Evolutionary conservation across 768 basidiomycete species (phyloP), one percentile per base, ranked within the genome.

Genomic region (Xerocomus potaroensis): DNA sequence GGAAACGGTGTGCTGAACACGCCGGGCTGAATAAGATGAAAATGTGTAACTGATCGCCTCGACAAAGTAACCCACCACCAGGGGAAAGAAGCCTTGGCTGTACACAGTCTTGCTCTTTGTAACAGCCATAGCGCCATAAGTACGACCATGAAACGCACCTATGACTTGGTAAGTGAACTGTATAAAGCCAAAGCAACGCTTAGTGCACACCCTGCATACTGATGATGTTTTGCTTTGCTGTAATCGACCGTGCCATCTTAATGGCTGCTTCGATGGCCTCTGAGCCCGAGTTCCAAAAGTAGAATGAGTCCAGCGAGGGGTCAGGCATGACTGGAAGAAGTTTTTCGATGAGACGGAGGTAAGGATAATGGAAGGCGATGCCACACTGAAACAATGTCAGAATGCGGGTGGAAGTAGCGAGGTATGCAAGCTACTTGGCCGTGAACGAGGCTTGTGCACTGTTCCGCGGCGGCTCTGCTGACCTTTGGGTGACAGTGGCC

Each of bases 101-200:
- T 97, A 97, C 37, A 91, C 72, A 0, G 93, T 95, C 73, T 97
- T 98, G 70, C 87, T 91, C 60, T 78, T 83, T n/a, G 93, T 98
- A 29, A 98, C 72, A 3, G 88, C 87, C 84, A 94, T 92, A 0
- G 92, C 85, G 19, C 92, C 95, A 55, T 81, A 91, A 1, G 95
- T 97, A 32, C 95, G 80, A 5, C 94, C 94, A 61, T 98, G 95
- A 69, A 88, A 97, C 8, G 75, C 84, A 48, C 85, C 82, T 81
- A 49, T 31, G 27, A 15, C 12, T 12, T 15, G 34, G 33, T 24
- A 16, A 30, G 18, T 53, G 32, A 51, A 42, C 15, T 24, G 48
- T 19, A 44, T 8, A 45, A 29, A 9, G 24, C n/a, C 23, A n/a
- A 10, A 22, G 34, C 15, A 16, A 15, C n/a, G 37, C 19, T 11